These are phyloP conservation scores for Grosmannia penicillata DNA, from an alignment of 2,329 filamentous ascomycete species.

Conservation along the genomic window DNA sequence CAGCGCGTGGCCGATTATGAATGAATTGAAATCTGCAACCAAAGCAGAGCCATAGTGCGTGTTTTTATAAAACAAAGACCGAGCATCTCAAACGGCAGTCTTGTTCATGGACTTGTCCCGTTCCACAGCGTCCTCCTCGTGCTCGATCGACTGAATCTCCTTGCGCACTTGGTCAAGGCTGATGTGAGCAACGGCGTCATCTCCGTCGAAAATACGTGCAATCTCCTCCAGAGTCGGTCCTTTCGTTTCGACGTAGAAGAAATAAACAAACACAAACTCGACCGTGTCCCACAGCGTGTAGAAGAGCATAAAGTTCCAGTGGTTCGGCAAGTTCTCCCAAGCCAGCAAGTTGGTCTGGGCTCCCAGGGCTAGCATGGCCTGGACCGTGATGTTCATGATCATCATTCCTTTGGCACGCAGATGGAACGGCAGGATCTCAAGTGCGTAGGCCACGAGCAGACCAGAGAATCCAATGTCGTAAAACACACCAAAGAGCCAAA, in stretches of 20 bases:
- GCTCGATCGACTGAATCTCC: too few species aligned
- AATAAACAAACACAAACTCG: conserved; percentile 48
- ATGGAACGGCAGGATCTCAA: conserved; percentile 44
- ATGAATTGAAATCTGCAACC: too few species aligned
- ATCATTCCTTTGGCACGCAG: conserved; percentile 36
- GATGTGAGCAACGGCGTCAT: conserved; percentile 39
- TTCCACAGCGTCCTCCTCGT: too few species aligned
- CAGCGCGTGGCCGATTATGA: too few species aligned
- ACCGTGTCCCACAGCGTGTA: conserved; percentile 48
- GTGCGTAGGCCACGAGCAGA: conserved; percentile 40
- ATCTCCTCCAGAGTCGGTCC: conserved; percentile 58
- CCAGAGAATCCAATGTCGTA: conserved; percentile 47
- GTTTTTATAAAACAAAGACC: too few species aligned
- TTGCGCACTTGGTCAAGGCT: conserved; percentile 41
- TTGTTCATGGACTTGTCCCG: too few species aligned
- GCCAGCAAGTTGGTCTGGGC: conserved; percentile 50
- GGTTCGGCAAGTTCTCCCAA: conserved; percentile 40
- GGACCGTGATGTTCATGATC: conserved; percentile 10
- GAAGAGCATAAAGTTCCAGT: conserved; percentile 54
- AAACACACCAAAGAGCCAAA: conserved; percentile 44
- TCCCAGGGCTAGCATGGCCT: conserved; percentile 9
- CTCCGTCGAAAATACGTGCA: conserved; percentile 55
- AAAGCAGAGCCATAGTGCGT: too few species aligned
- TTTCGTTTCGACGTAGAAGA: conserved; percentile 56
- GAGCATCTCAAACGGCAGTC: too few species aligned